Conservation (phyloP, 108 stramenopile genomes). For the Asterionellopsis glacialis region DNA sequence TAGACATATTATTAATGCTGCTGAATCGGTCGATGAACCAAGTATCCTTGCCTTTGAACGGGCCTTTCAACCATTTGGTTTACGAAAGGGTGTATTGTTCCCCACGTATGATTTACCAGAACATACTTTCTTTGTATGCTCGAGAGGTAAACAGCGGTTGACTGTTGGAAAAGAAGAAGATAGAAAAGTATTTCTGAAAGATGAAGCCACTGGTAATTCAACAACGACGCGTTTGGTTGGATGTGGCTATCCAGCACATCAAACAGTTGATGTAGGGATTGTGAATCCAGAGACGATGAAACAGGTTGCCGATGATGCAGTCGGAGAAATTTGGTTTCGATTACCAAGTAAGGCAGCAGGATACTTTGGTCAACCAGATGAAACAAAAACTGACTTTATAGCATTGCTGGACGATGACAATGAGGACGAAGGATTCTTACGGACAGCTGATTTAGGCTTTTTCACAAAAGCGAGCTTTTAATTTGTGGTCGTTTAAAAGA, state of each 20-base stretch:
- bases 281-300: constrained; percentile 57
- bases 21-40: constrained; percentile 87
- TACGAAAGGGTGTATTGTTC: constrained; percentile 63
- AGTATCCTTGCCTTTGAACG: constrained; percentile 76
- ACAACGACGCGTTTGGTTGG: constrained; percentile 49
- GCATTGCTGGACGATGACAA: constrained; percentile 37
- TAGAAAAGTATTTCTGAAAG: constrained; percentile 36
- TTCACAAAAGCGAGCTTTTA: constrained; percentile 91
- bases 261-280: constrained; percentile 74
- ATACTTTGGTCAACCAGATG: constrained; percentile 42
- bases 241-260: constrained; percentile 74
- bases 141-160: constrained; percentile 71
- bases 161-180: constrained; percentile 58
- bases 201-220: constrained; percentile 6
- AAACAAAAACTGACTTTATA: constrained; percentile 68
- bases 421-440: constrained; percentile 52
- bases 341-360: constrained; percentile 85
- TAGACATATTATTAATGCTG: constrained; percentile 93
- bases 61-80: constrained; percentile 70
- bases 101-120: constrained; percentile 98
- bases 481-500: constrained; percentile 96
- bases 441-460: constrained; percentile 98
- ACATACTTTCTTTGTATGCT: constrained; percentile 95
- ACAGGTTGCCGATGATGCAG: constrained; percentile 38
- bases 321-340: constrained; percentile 95